phyloP scores from a whole-genome alignment of 805 yeast species.

The Saccharomycopsis schoenii region DNA sequence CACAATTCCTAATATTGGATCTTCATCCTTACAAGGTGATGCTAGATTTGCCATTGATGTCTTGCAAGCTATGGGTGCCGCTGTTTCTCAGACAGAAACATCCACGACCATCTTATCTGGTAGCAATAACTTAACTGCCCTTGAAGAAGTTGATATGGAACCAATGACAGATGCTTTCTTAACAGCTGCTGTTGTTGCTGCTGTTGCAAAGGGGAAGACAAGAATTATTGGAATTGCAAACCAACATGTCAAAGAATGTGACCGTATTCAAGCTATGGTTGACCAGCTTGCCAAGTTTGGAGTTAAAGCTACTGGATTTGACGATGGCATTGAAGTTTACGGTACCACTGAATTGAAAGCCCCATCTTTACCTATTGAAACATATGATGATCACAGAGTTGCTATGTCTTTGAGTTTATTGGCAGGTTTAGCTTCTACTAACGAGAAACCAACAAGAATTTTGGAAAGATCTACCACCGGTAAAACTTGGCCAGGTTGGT shows the following conservation, averaged over 20 bases:
- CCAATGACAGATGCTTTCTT: conserved; percentile 99
- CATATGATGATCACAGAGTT: conserved; percentile 95
- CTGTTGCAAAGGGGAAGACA: conserved; percentile 53
- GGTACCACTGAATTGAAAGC: conserved; percentile 51
- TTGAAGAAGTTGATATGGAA: conserved; percentile 86
- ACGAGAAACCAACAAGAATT: conserved; percentile 50
- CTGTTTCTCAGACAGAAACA: conserved; percentile 68
- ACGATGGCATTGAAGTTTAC: conserved; percentile 83
- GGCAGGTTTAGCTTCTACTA: conserved; percentile 52
- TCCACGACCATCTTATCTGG: conserved; percentile 88
- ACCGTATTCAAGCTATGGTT: conserved; percentile 92
- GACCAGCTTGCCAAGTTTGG: conserved; percentile 84
- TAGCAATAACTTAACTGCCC: conserved; percentile 54
- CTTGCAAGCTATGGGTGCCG: conserved; percentile 89
- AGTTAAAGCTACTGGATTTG: conserved; percentile 71
- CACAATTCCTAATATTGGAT: conserved; percentile 91
- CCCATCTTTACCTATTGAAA: conserved; percentile 48
- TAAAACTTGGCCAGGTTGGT: conserved; percentile 99
- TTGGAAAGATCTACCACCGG: conserved; percentile 89
- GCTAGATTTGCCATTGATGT: conserved; percentile 94
- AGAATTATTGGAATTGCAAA: conserved; percentile 92
- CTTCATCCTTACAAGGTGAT: conserved; percentile 88
- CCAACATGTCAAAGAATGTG: conserved; percentile 96
- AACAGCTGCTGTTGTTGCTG: conserved; percentile 95
- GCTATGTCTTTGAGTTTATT: conserved; percentile 94